Evolutionary conservation across 345 rosid species (phyloP).

Genomic region (Ceriops tagal): DNA sequence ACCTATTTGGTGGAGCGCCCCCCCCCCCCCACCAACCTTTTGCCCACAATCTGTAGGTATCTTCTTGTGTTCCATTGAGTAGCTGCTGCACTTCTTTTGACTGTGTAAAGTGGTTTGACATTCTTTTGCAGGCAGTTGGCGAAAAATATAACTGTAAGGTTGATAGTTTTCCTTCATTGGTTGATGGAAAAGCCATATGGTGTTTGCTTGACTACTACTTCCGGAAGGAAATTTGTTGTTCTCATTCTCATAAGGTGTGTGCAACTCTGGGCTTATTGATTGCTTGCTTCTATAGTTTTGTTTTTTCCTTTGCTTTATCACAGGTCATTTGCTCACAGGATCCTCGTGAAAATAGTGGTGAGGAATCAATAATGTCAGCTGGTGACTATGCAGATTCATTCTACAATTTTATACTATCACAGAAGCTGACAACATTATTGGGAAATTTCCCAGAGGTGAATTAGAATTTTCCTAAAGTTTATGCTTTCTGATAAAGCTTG

Average conservation of each 20-base stretch:
- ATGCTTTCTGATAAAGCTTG: not conserved
- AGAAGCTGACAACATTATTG: slow-evolving; percentile 65
- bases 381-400: slow-evolving; percentile 72
- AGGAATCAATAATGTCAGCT: slow-evolving; percentile 64
- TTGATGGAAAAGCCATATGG: slow-evolving; percentile 92
- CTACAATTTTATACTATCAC: slow-evolving; percentile 77
- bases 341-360: slow-evolving; percentile 38
- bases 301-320: slow-evolving; percentile 11
- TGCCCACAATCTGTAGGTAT: too few species aligned
- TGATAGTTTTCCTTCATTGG: slow-evolving; percentile 52
- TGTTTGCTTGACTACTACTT: slow-evolving; percentile 92
- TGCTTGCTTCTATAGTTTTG: slow-evolving; percentile 1
- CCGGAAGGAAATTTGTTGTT: slow-evolving; percentile 65
- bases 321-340: slow-evolving; percentile 39
- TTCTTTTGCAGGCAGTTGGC: slow-evolving; percentile 58
- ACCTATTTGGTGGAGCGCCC: not conserved
- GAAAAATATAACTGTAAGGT: slow-evolving; percentile 49
- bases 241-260: slow-evolving; percentile 50
- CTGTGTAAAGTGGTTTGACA: too few species aligned
- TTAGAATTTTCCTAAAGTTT: not conserved
- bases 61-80: too few species aligned
- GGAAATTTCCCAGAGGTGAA: slow-evolving; percentile 91
- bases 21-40: not conserved
- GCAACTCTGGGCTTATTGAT: not conserved
- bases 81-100: too few species aligned